Percentiles rank a stretch among this genome's conserved stretches.
Evolutionary conservation across 2,329 filamentous ascomycete genomes (phyloP).

Genomic region (Trematosphaeria pertusa): DNA sequence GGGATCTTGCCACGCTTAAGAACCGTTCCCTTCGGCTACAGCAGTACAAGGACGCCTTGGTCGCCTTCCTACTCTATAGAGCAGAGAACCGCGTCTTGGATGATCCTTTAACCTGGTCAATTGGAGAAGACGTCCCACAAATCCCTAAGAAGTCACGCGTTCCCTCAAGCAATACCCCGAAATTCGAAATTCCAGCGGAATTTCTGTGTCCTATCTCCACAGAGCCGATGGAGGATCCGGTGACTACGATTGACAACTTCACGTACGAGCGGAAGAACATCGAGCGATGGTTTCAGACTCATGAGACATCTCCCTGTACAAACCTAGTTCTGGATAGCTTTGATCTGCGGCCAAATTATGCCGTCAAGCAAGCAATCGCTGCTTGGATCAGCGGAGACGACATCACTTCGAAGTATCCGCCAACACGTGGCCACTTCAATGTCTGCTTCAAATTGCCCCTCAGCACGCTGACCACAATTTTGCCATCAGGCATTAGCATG

Average conservation of each 20-base stretch:
- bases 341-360: constrained; percentile 25
- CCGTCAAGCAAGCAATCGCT: constrained; percentile 24
- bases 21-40: constrained; percentile 7
- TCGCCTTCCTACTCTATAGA: constrained; percentile 34
- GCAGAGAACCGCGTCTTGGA: constrained; percentile 13
- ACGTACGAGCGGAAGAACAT: constrained; percentile 46
- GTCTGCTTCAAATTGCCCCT: constrained; percentile 20
- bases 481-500: constrained; percentile 5
- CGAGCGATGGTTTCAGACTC: constrained; percentile 42
- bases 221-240: constrained; percentile 44
- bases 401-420: constrained; percentile 6
- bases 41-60: constrained; percentile 24
- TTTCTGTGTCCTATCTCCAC: constrained; percentile 42
- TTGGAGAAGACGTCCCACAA: not conserved
- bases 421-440: constrained; percentile 9
- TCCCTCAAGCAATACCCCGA: constrained; percentile 5
- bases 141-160: not conserved
- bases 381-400: constrained; percentile 25
- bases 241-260: constrained; percentile 39
- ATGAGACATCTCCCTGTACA: constrained; percentile 40
- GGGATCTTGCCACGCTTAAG: constrained; percentile 4
- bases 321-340: constrained; percentile 31
- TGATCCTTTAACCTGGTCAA: not conserved
- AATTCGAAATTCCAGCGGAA: constrained; percentile 30
- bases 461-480: constrained; percentile 14